These are phyloP conservation scores for Sporopachydermia quercuum DNA, from an alignment of 805 yeast species.

Conservation along the genomic window DNA sequence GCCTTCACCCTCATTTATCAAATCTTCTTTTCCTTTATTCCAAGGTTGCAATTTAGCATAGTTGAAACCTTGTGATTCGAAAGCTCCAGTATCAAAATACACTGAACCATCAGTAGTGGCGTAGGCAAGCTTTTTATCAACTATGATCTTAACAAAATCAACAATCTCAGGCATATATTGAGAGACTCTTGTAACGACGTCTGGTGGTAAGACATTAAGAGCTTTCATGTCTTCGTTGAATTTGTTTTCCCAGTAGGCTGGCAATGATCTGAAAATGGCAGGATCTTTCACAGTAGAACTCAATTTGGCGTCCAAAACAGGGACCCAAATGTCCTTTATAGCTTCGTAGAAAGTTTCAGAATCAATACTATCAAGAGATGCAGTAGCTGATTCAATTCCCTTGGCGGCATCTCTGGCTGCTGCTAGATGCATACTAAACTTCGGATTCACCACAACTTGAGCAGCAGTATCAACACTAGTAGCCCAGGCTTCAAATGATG, in stretches of 20 bases:
- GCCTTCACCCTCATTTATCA: constrained; percentile 93
- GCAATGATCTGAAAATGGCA: constrained; percentile 61
- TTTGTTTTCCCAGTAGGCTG: constrained; percentile 80
- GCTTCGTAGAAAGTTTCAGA: constrained; percentile 27
- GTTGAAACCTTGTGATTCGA: constrained; percentile 62
- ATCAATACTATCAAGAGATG: constrained; percentile 34
- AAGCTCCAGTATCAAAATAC: constrained; percentile 80
- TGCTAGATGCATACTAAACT: constrained; percentile 68
- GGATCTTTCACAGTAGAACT: constrained; percentile 80
- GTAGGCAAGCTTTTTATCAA: constrained; percentile 73
- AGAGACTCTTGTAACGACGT: constrained; percentile 83
- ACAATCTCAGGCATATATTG: constrained; percentile 93
- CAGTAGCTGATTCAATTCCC: not conserved
- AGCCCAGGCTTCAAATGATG: constrained; percentile 38
- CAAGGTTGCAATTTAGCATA: constrained; percentile 97
- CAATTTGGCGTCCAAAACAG: constrained; percentile 49
- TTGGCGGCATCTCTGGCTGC: constrained; percentile 30
- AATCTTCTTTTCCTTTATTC: constrained; percentile 80
- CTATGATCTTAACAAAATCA: constrained; percentile 58
- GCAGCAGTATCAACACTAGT: constrained; percentile 31
- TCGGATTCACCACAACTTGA: constrained; percentile 50
- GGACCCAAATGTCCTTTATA: constrained; percentile 67
- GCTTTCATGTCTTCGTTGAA: constrained; percentile 75
- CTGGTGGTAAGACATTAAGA: constrained; percentile 74
- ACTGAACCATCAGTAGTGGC: constrained; percentile 80